These are phyloP conservation scores for Termitomyces titanicus DNA, from an alignment of 768 basidiomycete genomes.

Conservation along the genomic window DNA sequence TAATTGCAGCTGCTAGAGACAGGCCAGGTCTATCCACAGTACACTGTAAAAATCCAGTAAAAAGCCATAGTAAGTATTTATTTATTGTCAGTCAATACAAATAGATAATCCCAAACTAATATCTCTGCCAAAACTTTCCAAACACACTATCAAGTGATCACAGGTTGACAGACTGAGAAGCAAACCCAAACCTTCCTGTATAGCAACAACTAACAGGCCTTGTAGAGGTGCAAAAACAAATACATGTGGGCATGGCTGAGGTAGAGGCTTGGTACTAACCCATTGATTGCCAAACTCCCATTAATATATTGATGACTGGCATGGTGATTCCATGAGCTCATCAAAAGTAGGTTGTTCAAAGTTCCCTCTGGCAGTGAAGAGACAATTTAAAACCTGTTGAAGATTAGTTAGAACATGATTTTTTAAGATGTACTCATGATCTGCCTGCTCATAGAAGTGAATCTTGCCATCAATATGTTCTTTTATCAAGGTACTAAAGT, in stretches of 20 bases:
- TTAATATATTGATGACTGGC: constrained; percentile 73
- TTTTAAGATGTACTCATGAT: not conserved
- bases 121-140: constrained; percentile 54
- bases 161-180: constrained; percentile 43
- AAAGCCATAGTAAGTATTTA: too few species aligned
- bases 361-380: constrained; percentile 50
- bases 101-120: not conserved
- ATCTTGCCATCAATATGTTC: constrained; percentile 82
- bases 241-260: constrained; percentile 76
- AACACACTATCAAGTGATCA: constrained; percentile 59
- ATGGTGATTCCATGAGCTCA: constrained; percentile 43
- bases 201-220: constrained; percentile 70
- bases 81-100: too few species aligned
- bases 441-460: constrained; percentile 66
- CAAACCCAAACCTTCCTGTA: constrained; percentile 69
- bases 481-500: constrained; percentile 53
- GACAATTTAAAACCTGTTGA: constrained; percentile 52
- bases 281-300: constrained; percentile 62
- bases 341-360: constrained; percentile 50
- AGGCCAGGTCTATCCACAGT: too few species aligned
- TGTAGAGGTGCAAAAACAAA: constrained; percentile 71
- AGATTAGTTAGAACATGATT: not conserved
- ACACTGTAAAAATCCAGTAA: too few species aligned
- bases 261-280: constrained; percentile 43
- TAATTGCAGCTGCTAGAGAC: too few species aligned